Evolutionary conservation across 2,329 filamentous ascomycete genomes (phyloP), one percentile per base, ranked within the genome.

Genomic region (Xylariaceae sp.): DNA sequence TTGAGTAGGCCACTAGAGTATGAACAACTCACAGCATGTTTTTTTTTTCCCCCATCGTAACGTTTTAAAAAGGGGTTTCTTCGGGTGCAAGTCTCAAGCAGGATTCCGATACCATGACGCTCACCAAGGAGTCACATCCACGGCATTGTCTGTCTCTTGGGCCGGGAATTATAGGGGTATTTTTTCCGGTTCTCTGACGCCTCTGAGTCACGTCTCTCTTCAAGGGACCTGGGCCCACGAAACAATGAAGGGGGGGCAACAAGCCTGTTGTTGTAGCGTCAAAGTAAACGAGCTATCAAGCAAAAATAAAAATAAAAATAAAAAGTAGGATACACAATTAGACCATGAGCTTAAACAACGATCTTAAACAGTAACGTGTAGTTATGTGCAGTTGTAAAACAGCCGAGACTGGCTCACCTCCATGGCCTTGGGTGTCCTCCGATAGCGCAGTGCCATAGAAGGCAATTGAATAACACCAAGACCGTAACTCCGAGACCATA

Each of bases 401-500:
- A 34, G 49, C 44, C 27, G 50, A 40, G 50, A n/a, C 27, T 52
- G 54, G 48, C 52, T 37, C 50, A 56, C 35, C 49, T 47, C 47
- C 44, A 12, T 49, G 31, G 39, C 46, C 32, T n/a, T 51, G 35
- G 9, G 39, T 1, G 51, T 39, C 31, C 50, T 41, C 47, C 50
- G 43, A 37, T 42, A 46, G 48, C 31, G 51, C 39, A 53, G 50
- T 54, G 53, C 41, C 55, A 43, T n/a, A 42, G 49, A 51, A 29
- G 26, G 39, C 44, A 51, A 52, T 44, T 53, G 41, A n/a, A 45
- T 49, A 55, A 51, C 46, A 58, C 53, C 53, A n/a, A 19, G 44
- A 53, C 56, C 41, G 30, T 35, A 60, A 62, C 56, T 57, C 56
- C 58, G 31, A 45, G 50, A 40, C 51, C 57, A 29, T 31, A 46